Percentiles rank a stretch among this genome's conserved stretches.
phyloP scores from a whole-genome alignment of 176 grass and related monocot genomes.

The Panicum miliaceum region DNA sequence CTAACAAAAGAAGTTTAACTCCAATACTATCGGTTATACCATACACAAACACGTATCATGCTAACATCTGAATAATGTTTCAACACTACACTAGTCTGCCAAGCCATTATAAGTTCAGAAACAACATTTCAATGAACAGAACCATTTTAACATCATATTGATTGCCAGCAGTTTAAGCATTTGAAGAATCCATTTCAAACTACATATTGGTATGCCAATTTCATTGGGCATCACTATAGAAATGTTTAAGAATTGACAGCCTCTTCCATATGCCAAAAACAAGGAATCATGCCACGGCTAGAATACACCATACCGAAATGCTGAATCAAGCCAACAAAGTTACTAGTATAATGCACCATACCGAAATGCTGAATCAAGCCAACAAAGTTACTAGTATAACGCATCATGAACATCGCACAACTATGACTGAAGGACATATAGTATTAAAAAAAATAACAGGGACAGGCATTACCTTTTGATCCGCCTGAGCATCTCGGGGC shows the following conservation, averaged over 20 bases:
- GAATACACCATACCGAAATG: neutral
- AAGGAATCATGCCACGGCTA: neutral
- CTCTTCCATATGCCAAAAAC: neutral
- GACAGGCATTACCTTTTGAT: conserved; percentile 59
- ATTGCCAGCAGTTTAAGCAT: neutral
- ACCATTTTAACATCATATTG: neutral
- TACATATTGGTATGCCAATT: neutral
- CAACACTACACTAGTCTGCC: neutral
- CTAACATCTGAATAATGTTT: neutral
- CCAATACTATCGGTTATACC: too few relatives aligned
- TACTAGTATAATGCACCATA: too few relatives aligned
- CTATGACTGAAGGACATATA: too few relatives aligned
- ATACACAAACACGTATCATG: neutral
- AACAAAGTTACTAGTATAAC: neutral
- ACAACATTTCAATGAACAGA: neutral
- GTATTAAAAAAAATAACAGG: neutral
- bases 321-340: neutral
- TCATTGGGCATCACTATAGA: neutral
- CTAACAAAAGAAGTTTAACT: neutral
- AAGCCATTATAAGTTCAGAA: neutral
- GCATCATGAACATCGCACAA: neutral
- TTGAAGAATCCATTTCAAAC: neutral
- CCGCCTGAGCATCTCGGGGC: conserved; percentile 66
- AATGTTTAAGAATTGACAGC: neutral
- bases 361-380: too few relatives aligned